phyloP scores from a whole-genome alignment of 768 basidiomycete genomes.

The Agrocybe chaxingu region DNA sequence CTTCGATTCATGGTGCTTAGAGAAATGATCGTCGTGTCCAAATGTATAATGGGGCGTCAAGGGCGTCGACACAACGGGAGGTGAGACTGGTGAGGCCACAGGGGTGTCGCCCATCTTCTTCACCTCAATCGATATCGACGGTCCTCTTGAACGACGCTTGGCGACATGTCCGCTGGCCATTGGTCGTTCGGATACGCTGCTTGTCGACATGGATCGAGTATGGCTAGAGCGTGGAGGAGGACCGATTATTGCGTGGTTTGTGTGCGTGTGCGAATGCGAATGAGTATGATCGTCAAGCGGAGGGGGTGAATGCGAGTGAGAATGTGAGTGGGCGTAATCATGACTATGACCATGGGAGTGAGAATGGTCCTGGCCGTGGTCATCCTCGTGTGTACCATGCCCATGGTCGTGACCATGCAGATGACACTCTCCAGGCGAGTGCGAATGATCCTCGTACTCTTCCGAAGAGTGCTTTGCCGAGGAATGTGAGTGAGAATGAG shows the following conservation, averaged over 20 bases:
- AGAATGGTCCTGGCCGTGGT: constrained; percentile 17
- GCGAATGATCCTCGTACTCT: constrained; percentile 15
- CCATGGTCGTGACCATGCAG: constrained; percentile 17
- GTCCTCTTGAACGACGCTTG: constrained; percentile 18
- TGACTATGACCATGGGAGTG: constrained; percentile 12
- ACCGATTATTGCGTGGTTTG: constrained; percentile 29
- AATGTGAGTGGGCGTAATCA: constrained; percentile 14
- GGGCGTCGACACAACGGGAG: constrained; percentile 36
- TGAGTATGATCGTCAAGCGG: constrained; percentile 36
- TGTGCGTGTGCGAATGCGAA: constrained; percentile 49
- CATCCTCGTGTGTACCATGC: constrained; percentile 8
- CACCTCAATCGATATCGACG: constrained; percentile 19
- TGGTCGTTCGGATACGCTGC: constrained; percentile 14
- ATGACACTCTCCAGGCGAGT: constrained; percentile 27
- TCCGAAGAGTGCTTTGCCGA: constrained; percentile 2
- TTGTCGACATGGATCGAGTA: constrained; percentile 12
- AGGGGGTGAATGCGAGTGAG: constrained; percentile 11
- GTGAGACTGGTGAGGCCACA: not conserved
- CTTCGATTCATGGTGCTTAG: constrained; percentile 38
- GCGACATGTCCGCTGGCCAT: constrained; percentile 6
- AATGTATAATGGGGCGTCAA: constrained; percentile 66
- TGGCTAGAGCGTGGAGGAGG: constrained; percentile 5
- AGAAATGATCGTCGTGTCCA: constrained; percentile 48
- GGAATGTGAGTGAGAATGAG: constrained; percentile 24
- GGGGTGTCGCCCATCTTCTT: not conserved